phyloP scores from a whole-genome alignment of 169 alveolate species.

The Amoebophrya sp. region DNA sequence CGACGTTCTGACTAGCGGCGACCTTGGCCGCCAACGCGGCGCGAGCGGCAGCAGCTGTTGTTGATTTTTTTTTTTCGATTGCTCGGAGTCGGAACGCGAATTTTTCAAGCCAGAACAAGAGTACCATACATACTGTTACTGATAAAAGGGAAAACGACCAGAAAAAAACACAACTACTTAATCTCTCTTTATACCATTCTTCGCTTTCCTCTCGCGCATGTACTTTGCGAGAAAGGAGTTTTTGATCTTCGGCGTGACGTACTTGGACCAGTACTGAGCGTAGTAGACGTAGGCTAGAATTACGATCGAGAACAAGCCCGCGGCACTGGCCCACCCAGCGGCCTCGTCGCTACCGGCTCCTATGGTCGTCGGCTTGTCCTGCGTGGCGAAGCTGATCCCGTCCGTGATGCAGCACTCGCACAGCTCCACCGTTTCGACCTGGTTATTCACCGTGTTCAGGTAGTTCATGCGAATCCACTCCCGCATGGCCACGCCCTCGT shows the following conservation, averaged over 20 bases:
- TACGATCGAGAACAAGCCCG: background rate
- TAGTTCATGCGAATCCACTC: background rate
- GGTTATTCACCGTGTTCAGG: background rate
- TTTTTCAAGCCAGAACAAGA: too few relatives aligned
- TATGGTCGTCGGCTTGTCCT: background rate
- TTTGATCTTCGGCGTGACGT: background rate
- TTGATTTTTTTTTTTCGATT: too few relatives aligned
- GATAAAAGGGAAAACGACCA: too few relatives aligned
- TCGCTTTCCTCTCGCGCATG: background rate
- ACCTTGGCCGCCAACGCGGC: background rate
- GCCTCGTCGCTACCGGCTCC: background rate
- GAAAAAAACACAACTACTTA: too few relatives aligned
- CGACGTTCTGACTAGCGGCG: background rate
- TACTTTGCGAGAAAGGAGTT: background rate
- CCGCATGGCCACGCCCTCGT: background rate
- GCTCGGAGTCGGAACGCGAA: too few relatives aligned
- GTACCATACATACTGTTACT: too few relatives aligned
- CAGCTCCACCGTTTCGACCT: background rate
- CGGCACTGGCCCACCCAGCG: background rate
- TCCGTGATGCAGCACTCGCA: background rate
- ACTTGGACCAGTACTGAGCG: background rate
- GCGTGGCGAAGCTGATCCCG: background rate
- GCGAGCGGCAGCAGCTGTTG: background rate
- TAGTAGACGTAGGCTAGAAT: background rate
- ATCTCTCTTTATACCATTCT: background rate